Conservation (phyloP, 2,329 filamentous ascomycete genomes). For the Fusarium nygamai region DNA sequence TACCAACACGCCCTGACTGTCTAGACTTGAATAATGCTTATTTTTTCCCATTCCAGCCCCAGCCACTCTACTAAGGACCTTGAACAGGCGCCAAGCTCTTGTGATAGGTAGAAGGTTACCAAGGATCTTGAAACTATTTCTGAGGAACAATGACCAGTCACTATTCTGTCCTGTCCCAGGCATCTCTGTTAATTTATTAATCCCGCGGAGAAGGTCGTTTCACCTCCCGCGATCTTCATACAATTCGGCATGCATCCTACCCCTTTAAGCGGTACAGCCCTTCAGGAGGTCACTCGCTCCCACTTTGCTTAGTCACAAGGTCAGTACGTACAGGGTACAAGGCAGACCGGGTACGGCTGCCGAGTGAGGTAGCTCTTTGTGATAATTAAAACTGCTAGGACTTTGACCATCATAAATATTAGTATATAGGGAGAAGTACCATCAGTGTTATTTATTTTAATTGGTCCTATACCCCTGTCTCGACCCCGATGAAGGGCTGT, state of each 20-base stretch:
- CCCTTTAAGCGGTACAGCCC: no score
- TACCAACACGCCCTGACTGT: neutral
- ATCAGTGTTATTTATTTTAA: neutral
- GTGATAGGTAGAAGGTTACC: neutral
- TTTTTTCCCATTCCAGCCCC: no score
- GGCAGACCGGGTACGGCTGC: neutral
- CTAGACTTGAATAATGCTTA: no score
- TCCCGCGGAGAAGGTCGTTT: neutral
- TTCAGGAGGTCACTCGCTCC: no score
- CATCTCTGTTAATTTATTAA: neutral
- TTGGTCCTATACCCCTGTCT: neutral
- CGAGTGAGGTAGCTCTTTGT: neutral
- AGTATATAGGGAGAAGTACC: neutral
- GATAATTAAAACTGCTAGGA: neutral
- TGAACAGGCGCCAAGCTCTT: neutral
- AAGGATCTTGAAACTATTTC: neutral
- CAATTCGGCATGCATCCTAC: neutral
- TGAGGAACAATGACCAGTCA: neutral
- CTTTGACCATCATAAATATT: neutral
- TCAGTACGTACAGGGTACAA: no score
- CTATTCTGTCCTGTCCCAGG: neutral
- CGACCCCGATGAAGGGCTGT: neutral
- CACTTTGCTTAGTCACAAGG: no score
- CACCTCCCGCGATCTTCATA: neutral
- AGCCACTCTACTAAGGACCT: no score